Base-by-base conservation (phyloP, 2,329 filamentous ascomycete species). In the Taxawa tesnikishii region DNA sequence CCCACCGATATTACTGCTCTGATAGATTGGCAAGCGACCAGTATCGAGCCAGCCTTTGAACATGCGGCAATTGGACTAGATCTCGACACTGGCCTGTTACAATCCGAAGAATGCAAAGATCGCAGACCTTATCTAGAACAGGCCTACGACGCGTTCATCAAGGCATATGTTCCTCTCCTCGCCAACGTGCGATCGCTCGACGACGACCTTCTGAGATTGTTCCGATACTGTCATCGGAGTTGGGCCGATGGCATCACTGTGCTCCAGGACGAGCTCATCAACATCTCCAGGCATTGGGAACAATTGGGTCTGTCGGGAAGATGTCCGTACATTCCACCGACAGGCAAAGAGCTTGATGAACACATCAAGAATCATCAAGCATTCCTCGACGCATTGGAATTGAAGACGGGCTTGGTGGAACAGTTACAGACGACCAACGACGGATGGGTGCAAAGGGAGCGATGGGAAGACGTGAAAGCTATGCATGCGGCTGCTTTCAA, bases 301-400 rank as follows among this genome's bases (percentile, higher is more conserved):
- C 24, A 7, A 25, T 19, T 32, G 24, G 15, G 31, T 26, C 26
- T 32, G 23, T 25, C 15, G 21, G 18, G 24, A 19, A 19, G 12
- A 32, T 32, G 31, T 32, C 31, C 24, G 15, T 32, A 32, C 28
- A 27, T 23, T 26, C 31, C n/a, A 32, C 31, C 24, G 26, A 25
- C 15, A 26, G 31, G 31, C 6, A 27, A 18, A 15, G 31, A 14
- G 31, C 31, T 32, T 32, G 1, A 26, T 19, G 31, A 28, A 19
- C n/a, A 32, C 12, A 14, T 26, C 19, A 19, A 21, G 31, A 15
- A 19, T 18, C 24, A 32, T 21, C 10, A 32, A 15, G 5, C 15
- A 17, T 32, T 26, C 25, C 23, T 32, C 23, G 8, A 26, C 26
- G 23, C 23, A 26, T 17, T 32, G 21, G 25, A 32, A 15, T 7